Evolutionary conservation across 306 rosid species (phyloP), one percentile per base, ranked within the genome.

Genomic region (Macrotyloma uniflorum): DNA sequence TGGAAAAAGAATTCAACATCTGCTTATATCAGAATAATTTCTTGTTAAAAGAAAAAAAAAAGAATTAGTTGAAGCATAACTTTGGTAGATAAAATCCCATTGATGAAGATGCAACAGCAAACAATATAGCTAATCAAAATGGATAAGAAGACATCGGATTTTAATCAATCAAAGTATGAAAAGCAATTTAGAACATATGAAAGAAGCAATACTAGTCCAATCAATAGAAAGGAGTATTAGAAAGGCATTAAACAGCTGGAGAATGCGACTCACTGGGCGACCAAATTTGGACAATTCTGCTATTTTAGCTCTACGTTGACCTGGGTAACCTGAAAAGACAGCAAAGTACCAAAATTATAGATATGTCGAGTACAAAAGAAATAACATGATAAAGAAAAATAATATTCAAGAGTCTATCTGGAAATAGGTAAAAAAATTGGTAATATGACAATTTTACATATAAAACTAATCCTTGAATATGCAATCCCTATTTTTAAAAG

Each of bases 261-360:
- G 67, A 61, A 32, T 32, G 67, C 6, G 43, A 88, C 98, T 94
- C 78, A 94, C 98, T 22, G 97, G 98, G 20, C 98, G 96, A 74
- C 97, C 98, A 54, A 94, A 94, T 85, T 91, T 94, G 12, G 98
- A 84, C 42, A 89, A 76, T 79, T 94, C 91, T 13, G 92, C 80
- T 63, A 84, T 78, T 86, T 89, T 93, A 74, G 96, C 97, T 82
- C 88, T 91, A 78, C 69, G 91, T 72, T 90, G 94, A 58, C 94
- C 96, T 10, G 97, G 97, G 80, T 68, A 86, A 81, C 98, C 98
- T 94, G 73, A 54, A 62, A 45, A 69, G 62, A 40, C 79, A 69
- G 47, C 57, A 76, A 61, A 53, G 28, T 67, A 72, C 38, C 46
- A 71, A 67, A 51, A 4, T 71, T 24, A 42, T 54, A 63, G 43